Evolutionary conservation across 2,329 filamentous ascomycete species (phyloP), one percentile per base, ranked within the genome.

Genomic region (Whalleya microplaca): DNA sequence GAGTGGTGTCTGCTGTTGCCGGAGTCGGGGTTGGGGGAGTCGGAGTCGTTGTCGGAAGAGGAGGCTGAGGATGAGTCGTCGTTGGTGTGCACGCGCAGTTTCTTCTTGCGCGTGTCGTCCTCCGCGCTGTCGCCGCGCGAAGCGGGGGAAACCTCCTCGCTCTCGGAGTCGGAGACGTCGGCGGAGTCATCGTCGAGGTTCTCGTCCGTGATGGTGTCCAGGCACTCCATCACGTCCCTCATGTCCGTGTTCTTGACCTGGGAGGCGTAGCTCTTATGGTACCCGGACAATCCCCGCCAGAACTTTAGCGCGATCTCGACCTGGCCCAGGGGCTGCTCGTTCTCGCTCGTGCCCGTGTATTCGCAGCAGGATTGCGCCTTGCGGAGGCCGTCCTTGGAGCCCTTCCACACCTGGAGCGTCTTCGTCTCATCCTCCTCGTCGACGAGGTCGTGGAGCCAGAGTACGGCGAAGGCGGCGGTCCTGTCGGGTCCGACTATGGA

Each of bases 401-500:
- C 86, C 66, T 85, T 87, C 84, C 86, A 92, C 2, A 92, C 80
- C 4, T 83, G 73, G 2, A 92, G 67, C 3, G 77, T 79, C 8
- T 89, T 64, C 0, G 80, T 83, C 43, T 78, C 75, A 50, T 86
- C 80, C 64, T 89, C 83, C 56, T 90, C 88, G 55, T 92, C 89
- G 0, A 80, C 74, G 0, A 92, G 76, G n/a, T 90, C 84, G 60
- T 85, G 84, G 18, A 91, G 77, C 88, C 88, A 91, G 1, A 90
- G 73, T 2, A 89, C 79, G 6, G 81, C 80, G 64, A 89, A 88
- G 0, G 85, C 87, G 1, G 79, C 74, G 0, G 83, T 84, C 53
- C 79, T 81, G 48, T 88, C 83, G 0, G 75, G 69, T 37, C 83
- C 65, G 48, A 82, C 51, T 7, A 76, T 76, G 52, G 84, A 83